Percentiles rank a stretch among this genome's conserved stretches.
Conservation (phyloP, 345 rosid genomes). For the Punica granatum region DNA sequence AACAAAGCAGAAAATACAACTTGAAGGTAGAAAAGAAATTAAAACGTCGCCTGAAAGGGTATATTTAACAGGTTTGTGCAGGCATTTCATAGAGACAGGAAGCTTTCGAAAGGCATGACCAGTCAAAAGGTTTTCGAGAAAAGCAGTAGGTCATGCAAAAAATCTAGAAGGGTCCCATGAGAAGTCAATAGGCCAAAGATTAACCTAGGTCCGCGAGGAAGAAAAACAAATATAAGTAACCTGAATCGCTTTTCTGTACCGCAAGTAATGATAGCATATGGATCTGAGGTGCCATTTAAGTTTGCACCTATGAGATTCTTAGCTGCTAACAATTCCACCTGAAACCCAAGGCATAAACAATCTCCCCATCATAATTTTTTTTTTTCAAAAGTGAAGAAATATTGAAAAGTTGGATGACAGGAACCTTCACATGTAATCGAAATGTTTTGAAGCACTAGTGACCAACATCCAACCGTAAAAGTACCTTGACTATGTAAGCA, state of each 20-base stretch:
- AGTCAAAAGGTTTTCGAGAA: neutral
- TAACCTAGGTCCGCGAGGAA: neutral
- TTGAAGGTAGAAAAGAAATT: neutral
- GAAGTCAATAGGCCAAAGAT: neutral
- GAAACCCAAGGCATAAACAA: slow-evolving; percentile 13
- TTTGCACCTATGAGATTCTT: slow-evolving; percentile 96
- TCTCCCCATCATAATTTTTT: neutral
- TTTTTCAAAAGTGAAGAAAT: neutral
- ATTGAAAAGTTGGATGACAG: neutral
- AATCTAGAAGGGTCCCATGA: neutral
- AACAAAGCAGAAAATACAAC: neutral
- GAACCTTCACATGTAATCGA: neutral
- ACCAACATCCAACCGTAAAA: neutral
- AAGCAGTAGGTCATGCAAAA: neutral
- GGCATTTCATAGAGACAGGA: neutral
- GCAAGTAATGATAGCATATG: slow-evolving; percentile 94
- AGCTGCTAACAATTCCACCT: slow-evolving; percentile 95
- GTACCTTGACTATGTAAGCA: slow-evolving; percentile 67
- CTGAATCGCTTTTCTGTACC: slow-evolving; percentile 94
- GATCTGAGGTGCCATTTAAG: slow-evolving; percentile 95
- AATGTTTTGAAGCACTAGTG: neutral
- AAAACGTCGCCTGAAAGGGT: neutral
- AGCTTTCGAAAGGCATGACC: neutral
- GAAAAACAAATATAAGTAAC: slow-evolving; percentile 31
- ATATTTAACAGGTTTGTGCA: neutral